Conservation (phyloP, 305 asterid species). For the Solanum aculeatissimum region DNA sequence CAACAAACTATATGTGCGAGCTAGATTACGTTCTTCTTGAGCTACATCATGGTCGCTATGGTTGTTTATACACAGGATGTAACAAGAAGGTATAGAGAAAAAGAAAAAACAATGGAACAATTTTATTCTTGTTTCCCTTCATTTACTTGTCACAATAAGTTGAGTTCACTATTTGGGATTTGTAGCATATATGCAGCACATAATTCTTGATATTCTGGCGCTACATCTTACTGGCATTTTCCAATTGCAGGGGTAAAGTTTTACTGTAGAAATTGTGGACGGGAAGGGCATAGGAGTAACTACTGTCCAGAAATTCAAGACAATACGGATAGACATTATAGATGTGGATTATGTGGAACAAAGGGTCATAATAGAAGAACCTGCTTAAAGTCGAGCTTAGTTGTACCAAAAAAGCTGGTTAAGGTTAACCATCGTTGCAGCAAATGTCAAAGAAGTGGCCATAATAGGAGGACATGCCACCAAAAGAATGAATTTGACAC, state of each 20-base stretch:
- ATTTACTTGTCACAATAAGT: background rate
- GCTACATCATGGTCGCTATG: background rate
- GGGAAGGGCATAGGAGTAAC: slow-evolving; percentile 75
- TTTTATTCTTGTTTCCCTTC: background rate
- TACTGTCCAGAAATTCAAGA: slow-evolving; percentile 61
- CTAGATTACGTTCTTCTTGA: background rate
- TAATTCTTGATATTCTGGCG: background rate
- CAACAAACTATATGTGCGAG: background rate
- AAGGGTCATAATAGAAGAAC: slow-evolving; percentile 89
- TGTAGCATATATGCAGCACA: background rate
- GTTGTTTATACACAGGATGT: background rate
- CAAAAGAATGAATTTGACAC: slow-evolving; percentile 16
- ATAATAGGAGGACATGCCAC: slow-evolving; percentile 68
- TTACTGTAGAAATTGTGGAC: slow-evolving; percentile 66
- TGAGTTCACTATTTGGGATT: background rate
- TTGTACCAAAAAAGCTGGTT: slow-evolving; percentile 4
- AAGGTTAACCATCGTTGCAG: slow-evolving; percentile 46
- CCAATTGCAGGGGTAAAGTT: slow-evolving; percentile 47
- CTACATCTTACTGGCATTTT: background rate
- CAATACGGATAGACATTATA: slow-evolving; percentile 33
- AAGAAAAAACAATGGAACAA: background rate
- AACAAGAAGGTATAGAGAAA: background rate
- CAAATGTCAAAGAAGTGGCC: slow-evolving; percentile 56
- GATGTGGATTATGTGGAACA: slow-evolving; percentile 64
- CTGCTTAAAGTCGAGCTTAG: slow-evolving; percentile 38